Evolutionary conservation across 2,329 filamentous ascomycete genomes (phyloP).

Genomic region (Rugonectria rugulosa): DNA sequence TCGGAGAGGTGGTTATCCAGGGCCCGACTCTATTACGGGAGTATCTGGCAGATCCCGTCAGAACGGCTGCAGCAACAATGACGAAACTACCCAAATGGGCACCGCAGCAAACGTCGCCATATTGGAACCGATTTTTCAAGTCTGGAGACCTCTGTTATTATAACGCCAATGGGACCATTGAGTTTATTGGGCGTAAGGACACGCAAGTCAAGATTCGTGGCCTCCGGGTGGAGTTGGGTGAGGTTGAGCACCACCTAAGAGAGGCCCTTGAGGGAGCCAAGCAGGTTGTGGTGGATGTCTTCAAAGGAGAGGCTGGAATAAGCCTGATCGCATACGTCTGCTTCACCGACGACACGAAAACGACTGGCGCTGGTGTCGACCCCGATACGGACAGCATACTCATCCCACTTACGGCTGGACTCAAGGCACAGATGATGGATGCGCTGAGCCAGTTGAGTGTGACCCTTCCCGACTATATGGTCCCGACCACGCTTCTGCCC

Average conservation of each 20-base stretch:
- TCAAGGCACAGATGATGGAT: background rate
- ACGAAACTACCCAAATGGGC: constrained; percentile 37
- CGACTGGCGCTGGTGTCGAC: constrained; percentile 30
- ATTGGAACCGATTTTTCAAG: constrained; percentile 28
- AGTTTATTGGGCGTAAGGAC: constrained; percentile 58
- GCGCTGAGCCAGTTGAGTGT: background rate
- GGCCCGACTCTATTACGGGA: constrained; percentile 33
- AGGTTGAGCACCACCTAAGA: constrained; percentile 21
- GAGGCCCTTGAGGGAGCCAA: background rate
- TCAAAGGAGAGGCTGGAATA: background rate
- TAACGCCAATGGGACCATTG: constrained; percentile 45
- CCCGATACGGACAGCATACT: background rate
- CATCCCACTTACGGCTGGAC: background rate
- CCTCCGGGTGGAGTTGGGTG: constrained; percentile 45
- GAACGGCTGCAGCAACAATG: constrained; percentile 38
- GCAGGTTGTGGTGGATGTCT: constrained; percentile 7
- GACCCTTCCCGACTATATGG: constrained; percentile 23
- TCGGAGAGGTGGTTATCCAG: constrained; percentile 30
- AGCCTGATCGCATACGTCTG: background rate
- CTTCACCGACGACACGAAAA: background rate
- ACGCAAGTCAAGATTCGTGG: constrained; percentile 64
- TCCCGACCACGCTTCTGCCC: constrained; percentile 22
- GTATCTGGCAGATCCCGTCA: constrained; percentile 29
- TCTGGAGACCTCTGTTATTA: constrained; percentile 39
- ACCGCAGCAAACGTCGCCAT: constrained; percentile 20